Base-by-base conservation (phyloP, 257 asterid species). In the Lithospermum erythrorhizon region DNA sequence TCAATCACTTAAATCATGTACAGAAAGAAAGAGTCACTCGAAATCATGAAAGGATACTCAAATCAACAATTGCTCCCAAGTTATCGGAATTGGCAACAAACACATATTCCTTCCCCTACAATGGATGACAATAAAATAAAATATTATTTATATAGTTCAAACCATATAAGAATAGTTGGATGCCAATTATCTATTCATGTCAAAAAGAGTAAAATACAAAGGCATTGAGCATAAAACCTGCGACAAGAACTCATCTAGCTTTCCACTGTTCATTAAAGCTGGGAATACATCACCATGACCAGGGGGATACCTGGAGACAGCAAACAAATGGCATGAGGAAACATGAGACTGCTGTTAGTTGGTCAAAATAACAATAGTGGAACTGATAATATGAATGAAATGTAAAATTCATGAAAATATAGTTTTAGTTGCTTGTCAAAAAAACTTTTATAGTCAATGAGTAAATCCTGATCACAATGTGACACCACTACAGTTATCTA, bases 241-340 rank as follows among this genome's bases (percentile, higher is more conserved):
- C 56, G 94, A 75, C 63, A 89, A 24, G 65, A 93, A 70, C 21
- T 82, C 81, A 80, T 89, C 96, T 73, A 93, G 99, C 76, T 93
- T 87, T 73, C 99, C 99, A 64, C 95, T 84, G 65, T 93, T 93
- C 86, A 81, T 81, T 79, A 93, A 82, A 64, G 99, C 72, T 65
- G 99, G 84, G 66, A 93, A 93, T 59, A 93, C 99, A 66, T 93
- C 99, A 47, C 99, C 99, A 73, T 93, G 99, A 69, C 97, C 99
- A 63, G 99, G 96, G 41, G 97, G 99, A 66, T 84, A 86, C 99
- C 99, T 86, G 66, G 53, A 72, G 13, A 23, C 71, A 75, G 60
- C 68, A 65, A 57, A 27, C 30, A 62, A 56, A 20, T 25, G 64
- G 62, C 62, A 64, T 62, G 25, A 2, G 57, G 24, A n/a, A n/a